These are phyloP conservation scores for Ceratocystis diversiconidia DNA, from an alignment of 2,329 filamentous ascomycete species.

Conservation along the genomic window DNA sequence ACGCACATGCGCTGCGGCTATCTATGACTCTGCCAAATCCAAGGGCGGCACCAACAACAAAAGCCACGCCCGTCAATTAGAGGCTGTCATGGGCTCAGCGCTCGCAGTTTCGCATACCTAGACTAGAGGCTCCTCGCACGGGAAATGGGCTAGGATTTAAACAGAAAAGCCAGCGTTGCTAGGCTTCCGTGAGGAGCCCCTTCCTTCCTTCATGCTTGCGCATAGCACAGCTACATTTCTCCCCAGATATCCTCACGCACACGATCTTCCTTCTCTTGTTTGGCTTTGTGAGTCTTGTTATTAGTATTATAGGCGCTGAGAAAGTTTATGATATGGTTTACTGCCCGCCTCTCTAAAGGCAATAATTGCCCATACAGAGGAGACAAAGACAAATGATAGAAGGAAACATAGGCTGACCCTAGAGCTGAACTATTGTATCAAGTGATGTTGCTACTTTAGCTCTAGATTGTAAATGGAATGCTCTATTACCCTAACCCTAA, in stretches of 20 bases:
- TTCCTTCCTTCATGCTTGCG: not conserved
- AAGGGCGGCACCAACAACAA: constrained; percentile 36
- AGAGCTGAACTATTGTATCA: not conserved
- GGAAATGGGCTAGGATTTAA: constrained; percentile 37
- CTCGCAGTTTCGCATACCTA: constrained; percentile 27
- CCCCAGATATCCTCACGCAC: constrained; percentile 26
- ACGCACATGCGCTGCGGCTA: constrained; percentile 27
- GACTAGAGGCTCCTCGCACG: constrained; percentile 28
- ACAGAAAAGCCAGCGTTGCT: constrained; percentile 34
- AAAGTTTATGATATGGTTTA: not conserved
- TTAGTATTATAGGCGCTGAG: constrained; percentile 25
- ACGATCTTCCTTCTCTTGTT: constrained; percentile 28
- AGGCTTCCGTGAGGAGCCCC: constrained; percentile 26
- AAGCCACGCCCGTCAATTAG: constrained; percentile 36
- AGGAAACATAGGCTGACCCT: not conserved
- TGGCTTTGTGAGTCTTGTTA: constrained; percentile 26
- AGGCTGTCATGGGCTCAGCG: constrained; percentile 33
- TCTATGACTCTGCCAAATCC: constrained; percentile 25
- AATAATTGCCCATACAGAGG: not conserved
- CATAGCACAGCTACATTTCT: not conserved
- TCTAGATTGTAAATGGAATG: no score
- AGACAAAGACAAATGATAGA: not conserved
- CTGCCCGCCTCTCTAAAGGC: no score
- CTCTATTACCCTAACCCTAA: not conserved
- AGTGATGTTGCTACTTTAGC: no score